Evolutionary conservation across 1,284 basidiomycete species (phyloP), one percentile per base, ranked within the genome.

Genomic region (Ceratobasidium sp.): DNA sequence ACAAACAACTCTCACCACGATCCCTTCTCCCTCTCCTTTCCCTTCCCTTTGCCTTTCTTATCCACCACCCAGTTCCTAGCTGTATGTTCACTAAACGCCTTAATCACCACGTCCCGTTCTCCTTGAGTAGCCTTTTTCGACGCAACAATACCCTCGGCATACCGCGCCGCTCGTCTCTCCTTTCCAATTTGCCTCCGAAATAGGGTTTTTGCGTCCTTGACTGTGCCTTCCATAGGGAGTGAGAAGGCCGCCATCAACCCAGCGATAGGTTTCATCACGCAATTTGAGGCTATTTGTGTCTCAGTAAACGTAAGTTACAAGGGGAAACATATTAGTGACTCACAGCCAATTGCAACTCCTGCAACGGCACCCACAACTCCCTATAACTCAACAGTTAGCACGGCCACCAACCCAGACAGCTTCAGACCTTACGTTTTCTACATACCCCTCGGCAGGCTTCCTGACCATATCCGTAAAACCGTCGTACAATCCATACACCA

Each of bases 391-490:
- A 7, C 53, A 20, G 20, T 26, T 23, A n/a, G 13, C 40, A 42
- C 39, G n/a, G 67, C 18, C n/a, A 12, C 18, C 18, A 44, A 18
- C 44, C 13, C 15, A 12, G 13, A 20, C 12, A 4, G 15, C 10
- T 42, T 23, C 26, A 6, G 44, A 44, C 26, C 64, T n/a, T 33
- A 77, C 75, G n/a, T 49, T 28, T 28, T 58, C 51, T 7, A 55
- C 53, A 28, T 26, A 77, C 2, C 88, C 89, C 80, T 86, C 83
- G 3, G 87, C 78, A 0, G 89, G 88, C 80, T 90, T 88, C 18
- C 83, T 86, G 20, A 89, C 86, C 3, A 90, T 83, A 1, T 89
- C 89, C 0, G 87, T 88, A 69, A 90, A 88, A 15, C 89, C 90
- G 81, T 90, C 89, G 80, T 87, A 88, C 64, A 87, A 2, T 87